Percentiles rank a stretch among this genome's conserved stretches.
These are phyloP conservation scores for Amanita rubescens DNA, from an alignment of 768 basidiomycete species.

Conservation along the genomic window DNA sequence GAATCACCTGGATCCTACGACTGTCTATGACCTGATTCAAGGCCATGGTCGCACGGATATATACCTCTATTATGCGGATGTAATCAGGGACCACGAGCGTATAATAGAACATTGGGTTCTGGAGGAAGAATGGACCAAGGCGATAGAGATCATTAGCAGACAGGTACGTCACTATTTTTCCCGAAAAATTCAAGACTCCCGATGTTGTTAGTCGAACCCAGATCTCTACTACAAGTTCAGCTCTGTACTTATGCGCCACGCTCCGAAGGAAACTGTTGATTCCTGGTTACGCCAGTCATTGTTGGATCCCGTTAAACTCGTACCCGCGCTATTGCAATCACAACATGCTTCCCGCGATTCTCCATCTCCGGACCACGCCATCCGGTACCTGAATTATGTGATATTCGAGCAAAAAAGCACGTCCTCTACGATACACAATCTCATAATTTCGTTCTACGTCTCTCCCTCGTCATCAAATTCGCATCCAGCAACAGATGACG, in stretches of 20 bases:
- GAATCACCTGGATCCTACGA: conserved; percentile 78
- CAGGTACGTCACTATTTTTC: conserved; percentile 48
- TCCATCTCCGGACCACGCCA: conserved; percentile 73
- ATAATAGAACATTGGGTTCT: conserved; percentile 90
- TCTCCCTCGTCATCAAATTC: conserved; percentile 37
- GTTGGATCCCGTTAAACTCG: conserved; percentile 76
- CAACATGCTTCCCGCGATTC: conserved; percentile 71
- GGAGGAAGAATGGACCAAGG: conserved; percentile 88
- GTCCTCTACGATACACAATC: conserved; percentile 87
- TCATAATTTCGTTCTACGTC: conserved; percentile 83
- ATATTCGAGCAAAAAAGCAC: conserved; percentile 77
- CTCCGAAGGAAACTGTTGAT: conserved; percentile 86
- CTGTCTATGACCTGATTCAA: conserved; percentile 89
- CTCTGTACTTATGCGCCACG: conserved; percentile 77
- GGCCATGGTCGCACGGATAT: conserved; percentile 91
- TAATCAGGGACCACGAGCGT: conserved; percentile 73
- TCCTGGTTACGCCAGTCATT: conserved; percentile 81
- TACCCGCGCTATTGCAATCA: conserved; percentile 81
- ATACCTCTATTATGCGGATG: conserved; percentile 81
- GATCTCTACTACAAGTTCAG: conserved; percentile 93
- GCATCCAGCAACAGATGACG: conserved; percentile 39
- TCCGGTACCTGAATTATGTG: conserved; percentile 81
- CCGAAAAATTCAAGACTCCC: background rate
- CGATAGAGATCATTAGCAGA: conserved; percentile 82
- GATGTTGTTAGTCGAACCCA: conserved; percentile 52